These are phyloP conservation scores for Selaginella tamariscina DNA, from an alignment of 75 land plant genomes.

Conservation along the genomic window DNA sequence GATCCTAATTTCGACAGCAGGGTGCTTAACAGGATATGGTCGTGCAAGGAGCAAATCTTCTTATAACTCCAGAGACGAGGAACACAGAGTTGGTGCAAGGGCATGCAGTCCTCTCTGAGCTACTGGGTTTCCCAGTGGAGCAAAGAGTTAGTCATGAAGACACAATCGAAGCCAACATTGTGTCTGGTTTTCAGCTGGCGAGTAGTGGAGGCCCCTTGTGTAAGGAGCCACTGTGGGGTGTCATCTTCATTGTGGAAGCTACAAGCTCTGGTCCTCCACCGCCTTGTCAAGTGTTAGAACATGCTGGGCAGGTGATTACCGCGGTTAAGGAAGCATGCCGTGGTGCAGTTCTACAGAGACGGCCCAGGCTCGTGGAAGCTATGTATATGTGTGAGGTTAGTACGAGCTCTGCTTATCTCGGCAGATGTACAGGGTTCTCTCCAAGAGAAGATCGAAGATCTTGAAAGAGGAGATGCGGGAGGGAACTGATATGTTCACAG, in stretches of 20 bases:
- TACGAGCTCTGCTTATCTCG: conserved; percentile 57
- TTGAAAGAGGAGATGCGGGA: conserved; percentile 87
- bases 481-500: conserved; percentile 68
- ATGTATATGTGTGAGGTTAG: conserved; percentile 82
- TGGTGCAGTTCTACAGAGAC: conserved; percentile 54
- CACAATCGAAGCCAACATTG: conserved; percentile 51
- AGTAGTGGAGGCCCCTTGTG: conserved; percentile 78
- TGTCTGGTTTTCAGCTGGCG: conserved; percentile 84
- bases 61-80: conserved; percentile 47
- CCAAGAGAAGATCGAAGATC: conserved; percentile 53
- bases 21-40: conserved; percentile 72
- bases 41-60: conserved; percentile 73
- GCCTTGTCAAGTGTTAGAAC: neutral
- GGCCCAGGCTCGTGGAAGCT: conserved; percentile 76
- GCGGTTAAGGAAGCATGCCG: conserved; percentile 79
- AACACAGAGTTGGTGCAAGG: no score
- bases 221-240: conserved; percentile 94
- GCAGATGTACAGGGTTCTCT: conserved; percentile 62
- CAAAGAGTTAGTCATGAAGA: no score
- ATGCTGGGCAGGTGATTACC: conserved; percentile 39
- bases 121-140: no score
- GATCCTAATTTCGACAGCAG: conserved; percentile 25
- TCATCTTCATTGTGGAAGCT: conserved; percentile 65
- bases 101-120: no score
- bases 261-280: no score